Conservation (phyloP, 2,329 filamentous ascomycete species). For the Macrophomina phaseolina region DNA sequence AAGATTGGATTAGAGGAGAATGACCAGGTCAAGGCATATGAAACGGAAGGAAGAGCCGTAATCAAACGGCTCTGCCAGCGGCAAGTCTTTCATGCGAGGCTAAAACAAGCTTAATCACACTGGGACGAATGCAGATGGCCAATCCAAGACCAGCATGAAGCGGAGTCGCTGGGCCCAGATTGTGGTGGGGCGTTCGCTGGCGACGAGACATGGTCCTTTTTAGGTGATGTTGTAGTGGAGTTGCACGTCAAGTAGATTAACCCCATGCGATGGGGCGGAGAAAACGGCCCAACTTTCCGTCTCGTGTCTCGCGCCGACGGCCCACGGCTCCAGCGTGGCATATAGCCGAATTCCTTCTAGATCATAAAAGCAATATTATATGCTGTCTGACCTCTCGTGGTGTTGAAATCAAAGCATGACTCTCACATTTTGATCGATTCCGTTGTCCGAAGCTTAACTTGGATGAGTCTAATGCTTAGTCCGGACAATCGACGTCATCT, state of each 20-base stretch:
- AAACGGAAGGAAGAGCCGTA: constrained; percentile 24
- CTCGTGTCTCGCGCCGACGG: constrained; percentile 15
- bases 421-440: background rate
- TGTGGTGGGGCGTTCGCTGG: background rate
- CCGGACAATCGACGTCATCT: background rate
- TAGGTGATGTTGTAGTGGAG: constrained; percentile 7
- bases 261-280: constrained; percentile 13
- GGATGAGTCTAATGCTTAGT: background rate
- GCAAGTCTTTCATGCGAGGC: background rate
- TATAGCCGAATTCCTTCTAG: background rate
- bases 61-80: constrained; percentile 7
- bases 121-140: background rate
- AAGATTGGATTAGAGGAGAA: background rate
- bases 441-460: background rate
- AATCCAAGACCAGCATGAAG: background rate
- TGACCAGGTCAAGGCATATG: background rate
- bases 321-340: background rate
- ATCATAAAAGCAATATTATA: constrained; percentile 5
- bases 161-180: background rate
- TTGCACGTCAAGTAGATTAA: constrained; percentile 14
- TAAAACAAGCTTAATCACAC: constrained; percentile 20
- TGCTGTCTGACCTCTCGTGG: background rate
- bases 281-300: constrained; percentile 22
- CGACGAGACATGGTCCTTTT: background rate
- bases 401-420: background rate